Evolutionary conservation across 169 alveolate species (phyloP), one percentile per base, ranked within the genome.

Genomic region (Plasmodium gaboni): DNA sequence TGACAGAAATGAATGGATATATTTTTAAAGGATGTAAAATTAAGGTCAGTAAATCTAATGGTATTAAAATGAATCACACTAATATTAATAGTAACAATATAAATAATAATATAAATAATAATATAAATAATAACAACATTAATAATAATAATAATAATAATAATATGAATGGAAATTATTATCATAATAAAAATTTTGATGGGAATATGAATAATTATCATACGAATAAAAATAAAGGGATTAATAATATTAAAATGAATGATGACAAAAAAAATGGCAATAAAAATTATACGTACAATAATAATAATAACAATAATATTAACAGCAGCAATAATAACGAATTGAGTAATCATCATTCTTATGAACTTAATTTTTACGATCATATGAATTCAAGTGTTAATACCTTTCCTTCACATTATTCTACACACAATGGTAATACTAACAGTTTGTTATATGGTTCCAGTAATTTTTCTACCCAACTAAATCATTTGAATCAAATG

Each of bases 1-100:
- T 80, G 24, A 46, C 73, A 19, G 83, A 80, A 80, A 80, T 80
- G 90, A 64, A 80, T 80, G 90, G 90, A 4, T 55, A 67, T 68
- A 44, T 67, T 53, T 80, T 80, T 67, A 80, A 67, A 61, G 90
- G 90, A 7, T 53, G 63, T 80, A 80, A 67, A 80, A 80, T 80
- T 80, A 80, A 80, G 46, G 90, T 80, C 9, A 80, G 83, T 48
- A 80, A 17, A 61, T 80, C 90, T 9, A 65, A 80, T 32, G 90
- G 90, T 26, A 61, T 55, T 28, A 80, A 80, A 67, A 19, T 50
- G 12, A 28, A 24, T n/a, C 67, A 51, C n/a, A 9, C 63, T 3
- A 80, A 67, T 9, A 46, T 15, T 8, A 80, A 65, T 65, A 78
- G 51, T 59, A 50, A 63, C 48, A 8, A 48, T 44, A 51, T 15